Evolutionary conservation across 2,329 filamentous ascomycete genomes (phyloP), one percentile per base, ranked within the genome.

Genomic region (Venturia asperata): DNA sequence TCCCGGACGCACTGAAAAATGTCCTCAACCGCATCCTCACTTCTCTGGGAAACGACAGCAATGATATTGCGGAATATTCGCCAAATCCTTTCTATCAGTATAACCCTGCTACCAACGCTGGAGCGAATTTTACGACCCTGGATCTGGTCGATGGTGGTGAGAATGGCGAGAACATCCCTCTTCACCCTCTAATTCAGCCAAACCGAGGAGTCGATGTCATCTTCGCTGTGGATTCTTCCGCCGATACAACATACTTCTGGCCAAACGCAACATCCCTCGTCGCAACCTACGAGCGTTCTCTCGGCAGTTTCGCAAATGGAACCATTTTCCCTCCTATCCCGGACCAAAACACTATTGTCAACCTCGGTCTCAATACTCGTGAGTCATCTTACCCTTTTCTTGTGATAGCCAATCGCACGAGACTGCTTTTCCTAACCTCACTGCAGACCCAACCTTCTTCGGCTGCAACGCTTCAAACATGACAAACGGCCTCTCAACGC

Each of bases 141-240:
- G 88, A 86, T 1, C 81, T 94, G 5, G 89, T 92, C 7, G 91
- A 94, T 69, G 90, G 90, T 45, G 89, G 90, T 9, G 83, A 89
- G 70, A 90, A 93, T 73, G 72, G 84, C 1, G 88, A 94, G 71
- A 94, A 93, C 72, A 85, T 94, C 52, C 90, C 90, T 0, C 77
- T 93, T 0, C 85, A 91, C 72, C 90, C 89, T 0, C 81, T 93
- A 10, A 89, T 92, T 68, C 88, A 92, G 70, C 87, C 88, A 0
- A 71, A 79, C 21, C 87, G 90, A 52, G 72, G 81, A 17, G 84
- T 94, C 47, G 90, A 94, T 72, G 87, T 92, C 41, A 88, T 94
- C 71, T 92, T 93, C 71, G 89, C 90, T 1, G 79, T 92, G 55
- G 90, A 94, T 73, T 86, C 85, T 4, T 91, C 88, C 1, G 89